phyloP scores from a whole-genome alignment of 306 rosid genomes.

The Begonia masoniana region DNA sequence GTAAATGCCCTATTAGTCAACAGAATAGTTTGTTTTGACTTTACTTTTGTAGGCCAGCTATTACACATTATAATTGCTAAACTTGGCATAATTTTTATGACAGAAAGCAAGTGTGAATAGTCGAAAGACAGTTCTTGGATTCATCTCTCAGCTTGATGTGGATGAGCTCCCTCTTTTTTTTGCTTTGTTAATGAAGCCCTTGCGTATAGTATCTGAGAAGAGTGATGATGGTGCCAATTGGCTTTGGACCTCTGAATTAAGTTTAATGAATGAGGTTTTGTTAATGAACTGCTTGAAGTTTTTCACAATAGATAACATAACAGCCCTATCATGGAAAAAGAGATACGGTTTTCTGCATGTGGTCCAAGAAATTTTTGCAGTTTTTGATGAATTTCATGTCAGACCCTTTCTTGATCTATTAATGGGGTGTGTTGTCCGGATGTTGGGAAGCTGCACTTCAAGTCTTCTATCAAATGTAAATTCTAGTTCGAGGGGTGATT shows the following conservation, averaged over 20 bases:
- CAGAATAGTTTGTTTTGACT: no score
- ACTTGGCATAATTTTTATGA: slow-evolving; percentile 6
- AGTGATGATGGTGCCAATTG: slow-evolving; percentile 42
- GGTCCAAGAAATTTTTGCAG: slow-evolving; percentile 66
- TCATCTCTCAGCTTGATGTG: slow-evolving; percentile 68
- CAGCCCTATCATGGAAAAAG: slow-evolving; percentile 63
- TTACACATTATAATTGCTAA: no score
- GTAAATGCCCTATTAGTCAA: no score
- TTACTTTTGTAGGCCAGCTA: no score
- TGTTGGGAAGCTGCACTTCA: slow-evolving; percentile 62
- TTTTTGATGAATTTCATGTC: slow-evolving; percentile 70
- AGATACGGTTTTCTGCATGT: slow-evolving; percentile 80
- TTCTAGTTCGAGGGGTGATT: not conserved
- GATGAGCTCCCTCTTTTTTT: slow-evolving; percentile 81
- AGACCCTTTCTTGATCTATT: slow-evolving; percentile 68
- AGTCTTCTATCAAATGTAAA: slow-evolving; percentile 32
- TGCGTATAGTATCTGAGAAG: slow-evolving; percentile 43
- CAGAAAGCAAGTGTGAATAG: slow-evolving; percentile 74
- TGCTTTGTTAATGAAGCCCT: slow-evolving; percentile 60
- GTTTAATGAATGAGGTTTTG: slow-evolving; percentile 33
- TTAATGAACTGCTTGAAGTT: slow-evolving; percentile 38
- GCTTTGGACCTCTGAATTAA: slow-evolving; percentile 42
- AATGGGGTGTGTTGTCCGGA: slow-evolving; percentile 77
- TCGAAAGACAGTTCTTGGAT: slow-evolving; percentile 77
- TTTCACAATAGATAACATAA: slow-evolving; percentile 49